phyloP scores from a whole-genome alignment of 768 basidiomycete species.

The Mrakia frigida region DNA sequence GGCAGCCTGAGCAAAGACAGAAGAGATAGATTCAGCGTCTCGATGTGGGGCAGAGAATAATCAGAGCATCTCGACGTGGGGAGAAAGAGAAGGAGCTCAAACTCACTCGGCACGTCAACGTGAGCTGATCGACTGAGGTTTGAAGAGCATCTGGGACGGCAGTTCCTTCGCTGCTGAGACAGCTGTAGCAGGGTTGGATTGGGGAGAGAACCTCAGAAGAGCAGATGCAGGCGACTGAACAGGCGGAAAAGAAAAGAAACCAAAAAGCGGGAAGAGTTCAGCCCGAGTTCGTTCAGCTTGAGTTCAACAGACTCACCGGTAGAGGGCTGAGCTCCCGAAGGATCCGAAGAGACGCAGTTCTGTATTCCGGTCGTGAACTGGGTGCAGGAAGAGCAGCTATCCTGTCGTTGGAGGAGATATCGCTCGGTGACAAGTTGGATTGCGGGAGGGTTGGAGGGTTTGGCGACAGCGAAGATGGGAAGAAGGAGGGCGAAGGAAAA shows the following conservation, averaged over 20 bases:
- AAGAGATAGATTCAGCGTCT: background rate
- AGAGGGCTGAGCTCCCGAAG: background rate
- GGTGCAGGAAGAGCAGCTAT: background rate
- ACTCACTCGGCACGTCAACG: background rate
- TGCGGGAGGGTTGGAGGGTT: background rate
- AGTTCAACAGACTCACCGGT: background rate
- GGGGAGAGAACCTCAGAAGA: background rate
- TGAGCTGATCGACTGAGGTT: background rate
- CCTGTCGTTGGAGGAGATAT: background rate
- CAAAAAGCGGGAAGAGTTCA: background rate
- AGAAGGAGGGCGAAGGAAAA: background rate
- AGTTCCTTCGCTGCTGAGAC: background rate
- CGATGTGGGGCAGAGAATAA: background rate
- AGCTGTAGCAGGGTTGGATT: background rate
- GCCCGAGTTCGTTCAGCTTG: background rate
- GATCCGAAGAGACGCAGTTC: background rate
- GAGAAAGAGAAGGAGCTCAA: background rate
- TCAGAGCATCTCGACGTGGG: too few relatives aligned
- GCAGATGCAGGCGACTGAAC: slow-evolving; percentile 1
- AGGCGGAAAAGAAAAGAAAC: background rate
- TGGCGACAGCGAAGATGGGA: background rate
- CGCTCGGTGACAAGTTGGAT: background rate
- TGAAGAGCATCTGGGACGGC: background rate
- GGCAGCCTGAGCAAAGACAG: background rate
- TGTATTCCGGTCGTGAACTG: background rate